Evolutionary conservation across 2,329 filamentous ascomycete genomes (phyloP).

Genomic region (Trichoderma semiorbis): DNA sequence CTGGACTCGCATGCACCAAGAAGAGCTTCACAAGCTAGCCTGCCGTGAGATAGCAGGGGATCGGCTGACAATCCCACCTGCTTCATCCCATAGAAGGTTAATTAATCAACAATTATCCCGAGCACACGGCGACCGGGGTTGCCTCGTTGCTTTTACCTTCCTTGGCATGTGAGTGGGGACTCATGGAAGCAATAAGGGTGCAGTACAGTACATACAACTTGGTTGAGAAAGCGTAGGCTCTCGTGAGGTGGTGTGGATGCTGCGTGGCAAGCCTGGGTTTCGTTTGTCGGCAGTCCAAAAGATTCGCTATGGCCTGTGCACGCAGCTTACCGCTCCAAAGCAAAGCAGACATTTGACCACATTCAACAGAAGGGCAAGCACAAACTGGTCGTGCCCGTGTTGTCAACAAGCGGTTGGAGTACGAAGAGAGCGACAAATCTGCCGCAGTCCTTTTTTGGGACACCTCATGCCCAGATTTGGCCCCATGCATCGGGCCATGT

Average conservation of each 20-base stretch:
- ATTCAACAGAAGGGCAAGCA: not conserved
- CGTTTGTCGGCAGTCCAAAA: conserved; percentile 18
- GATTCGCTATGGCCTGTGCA: conserved; percentile 22
- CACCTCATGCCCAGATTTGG: conserved; percentile 19
- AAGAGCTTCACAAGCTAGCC: not conserved
- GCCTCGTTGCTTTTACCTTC: conserved; percentile 11
- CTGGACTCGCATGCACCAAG: not conserved
- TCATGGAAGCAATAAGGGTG: not conserved
- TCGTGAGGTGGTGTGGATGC: conserved; percentile 2
- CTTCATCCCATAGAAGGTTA: conserved; percentile 4
- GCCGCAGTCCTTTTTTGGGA: not conserved
- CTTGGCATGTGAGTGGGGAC: conserved; percentile 6
- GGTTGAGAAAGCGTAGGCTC: not conserved
- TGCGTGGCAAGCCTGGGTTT: conserved; percentile 4
- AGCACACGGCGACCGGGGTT: conserved; percentile 8
- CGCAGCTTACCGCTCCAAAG: not conserved
- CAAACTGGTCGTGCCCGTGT: not conserved
- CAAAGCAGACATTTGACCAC: not conserved
- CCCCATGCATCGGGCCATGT: conserved; percentile 19
- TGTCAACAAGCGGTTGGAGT: not conserved
- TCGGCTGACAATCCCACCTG: conserved; percentile 15
- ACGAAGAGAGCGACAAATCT: not conserved
- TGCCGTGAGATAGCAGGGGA: not conserved
- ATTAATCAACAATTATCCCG: conserved; percentile 16
- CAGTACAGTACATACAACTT: not conserved